phyloP scores from a whole-genome alignment of 1,284 basidiomycete species.

The Singerocomus rubriflavus region DNA sequence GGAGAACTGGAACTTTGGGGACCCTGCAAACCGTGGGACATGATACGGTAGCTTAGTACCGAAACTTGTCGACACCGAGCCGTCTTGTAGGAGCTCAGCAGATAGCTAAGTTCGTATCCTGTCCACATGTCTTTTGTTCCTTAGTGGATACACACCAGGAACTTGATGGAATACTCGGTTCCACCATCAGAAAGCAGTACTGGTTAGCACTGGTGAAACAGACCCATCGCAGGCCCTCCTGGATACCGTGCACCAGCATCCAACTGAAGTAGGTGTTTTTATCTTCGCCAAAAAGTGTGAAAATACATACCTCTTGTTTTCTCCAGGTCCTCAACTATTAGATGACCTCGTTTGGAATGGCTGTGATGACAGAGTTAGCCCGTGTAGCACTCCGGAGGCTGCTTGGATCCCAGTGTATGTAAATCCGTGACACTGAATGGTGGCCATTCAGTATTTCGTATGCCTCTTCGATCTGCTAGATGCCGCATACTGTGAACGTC shows the following conservation, averaged over 20 bases:
- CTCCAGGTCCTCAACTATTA: too few relatives aligned
- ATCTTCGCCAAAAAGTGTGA: slow-evolving; percentile 14
- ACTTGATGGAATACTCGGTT: not conserved
- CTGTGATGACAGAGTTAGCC: slow-evolving; percentile 1
- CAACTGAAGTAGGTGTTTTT: not conserved
- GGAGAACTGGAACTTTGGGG: not conserved
- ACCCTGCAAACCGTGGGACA: too few relatives aligned
- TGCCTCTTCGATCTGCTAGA: slow-evolving; percentile 18
- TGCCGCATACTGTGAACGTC: slow-evolving; percentile 33
- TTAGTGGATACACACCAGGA: slow-evolving; percentile 20
- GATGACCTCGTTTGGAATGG: slow-evolving; percentile 1
- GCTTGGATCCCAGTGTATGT: too few relatives aligned
- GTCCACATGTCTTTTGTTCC: slow-evolving; percentile 16
- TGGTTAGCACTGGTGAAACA: not conserved
- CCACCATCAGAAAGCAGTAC: not conserved
- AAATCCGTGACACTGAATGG: too few relatives aligned
- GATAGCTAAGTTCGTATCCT: not conserved
- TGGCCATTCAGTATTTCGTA: too few relatives aligned
- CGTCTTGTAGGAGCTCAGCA: not conserved
- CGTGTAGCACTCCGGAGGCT: not conserved
- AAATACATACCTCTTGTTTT: not conserved
- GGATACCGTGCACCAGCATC: not conserved
- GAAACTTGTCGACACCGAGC: not conserved
- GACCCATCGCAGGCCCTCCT: not conserved
- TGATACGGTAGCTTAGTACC: too few relatives aligned